phyloP scores from a whole-genome alignment of 2,329 filamentous ascomycete species.

The Botrytis elliptica region DNA sequence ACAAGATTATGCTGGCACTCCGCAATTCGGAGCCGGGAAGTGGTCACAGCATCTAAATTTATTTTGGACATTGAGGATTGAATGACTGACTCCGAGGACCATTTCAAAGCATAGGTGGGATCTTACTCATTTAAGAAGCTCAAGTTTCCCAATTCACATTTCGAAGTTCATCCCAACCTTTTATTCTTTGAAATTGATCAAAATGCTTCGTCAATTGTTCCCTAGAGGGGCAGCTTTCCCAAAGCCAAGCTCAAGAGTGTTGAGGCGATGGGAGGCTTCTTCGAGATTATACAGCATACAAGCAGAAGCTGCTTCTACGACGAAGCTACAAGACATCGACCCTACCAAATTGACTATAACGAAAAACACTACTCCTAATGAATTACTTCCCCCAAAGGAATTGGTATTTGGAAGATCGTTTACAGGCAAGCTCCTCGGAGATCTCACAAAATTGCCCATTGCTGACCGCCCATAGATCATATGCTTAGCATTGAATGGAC shows the following conservation, averaged over 20 bases:
- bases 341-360: slow-evolving; percentile 72
- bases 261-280: slow-evolving; percentile 38
- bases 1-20: slow-evolving; percentile 5
- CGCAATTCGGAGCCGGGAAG: slow-evolving; percentile 14
- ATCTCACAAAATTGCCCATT: background rate
- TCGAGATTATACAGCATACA: slow-evolving; percentile 53
- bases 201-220: slow-evolving; percentile 50
- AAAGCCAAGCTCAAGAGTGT: slow-evolving; percentile 37
- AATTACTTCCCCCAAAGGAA: slow-evolving; percentile 70
- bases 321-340: slow-evolving; percentile 67
- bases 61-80: background rate
- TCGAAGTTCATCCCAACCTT: background rate
- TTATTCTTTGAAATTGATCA: slow-evolving; percentile 21
- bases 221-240: slow-evolving; percentile 44
- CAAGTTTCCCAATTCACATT: background rate
- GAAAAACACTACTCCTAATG: slow-evolving; percentile 73
- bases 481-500: slow-evolving; percentile 97
- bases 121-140: slow-evolving; percentile 2
- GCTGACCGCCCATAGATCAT: slow-evolving; percentile 64
- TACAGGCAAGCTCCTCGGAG: slow-evolving; percentile 60
- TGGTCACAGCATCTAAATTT: slow-evolving; percentile 1
- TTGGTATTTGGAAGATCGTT: slow-evolving; percentile 90
- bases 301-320: slow-evolving; percentile 32
- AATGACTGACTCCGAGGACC: background rate
- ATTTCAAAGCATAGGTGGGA: slow-evolving; percentile 8